Evolutionary conservation across 23 red algal species (phyloP).

Genomic region (Gracilaria gracilis): DNA sequence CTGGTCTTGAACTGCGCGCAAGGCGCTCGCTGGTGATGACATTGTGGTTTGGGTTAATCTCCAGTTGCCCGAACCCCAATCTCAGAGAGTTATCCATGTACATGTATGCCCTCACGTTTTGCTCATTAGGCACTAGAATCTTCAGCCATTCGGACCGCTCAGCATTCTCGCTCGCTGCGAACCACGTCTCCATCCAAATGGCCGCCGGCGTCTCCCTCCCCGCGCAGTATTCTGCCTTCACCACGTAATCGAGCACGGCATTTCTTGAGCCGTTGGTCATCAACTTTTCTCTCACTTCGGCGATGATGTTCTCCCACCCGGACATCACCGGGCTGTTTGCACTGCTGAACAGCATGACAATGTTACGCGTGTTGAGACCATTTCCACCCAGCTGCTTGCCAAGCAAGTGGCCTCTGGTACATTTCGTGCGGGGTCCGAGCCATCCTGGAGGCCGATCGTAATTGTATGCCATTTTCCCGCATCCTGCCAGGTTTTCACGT

Average conservation of each 20-base stretch:
- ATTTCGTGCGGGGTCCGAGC: background rate
- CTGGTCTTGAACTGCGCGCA: background rate
- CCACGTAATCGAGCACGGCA: background rate
- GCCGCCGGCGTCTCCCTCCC: background rate
- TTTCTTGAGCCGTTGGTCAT: background rate
- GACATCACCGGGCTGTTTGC: slow-evolving; percentile 9
- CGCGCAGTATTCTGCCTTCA: background rate
- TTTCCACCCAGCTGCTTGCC: background rate
- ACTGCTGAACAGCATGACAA: slow-evolving; percentile 8
- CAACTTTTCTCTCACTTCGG: background rate
- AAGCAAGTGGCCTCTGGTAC: background rate
- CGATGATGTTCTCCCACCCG: slow-evolving; percentile 1
- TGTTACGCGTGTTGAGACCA: slow-evolving; percentile 12
- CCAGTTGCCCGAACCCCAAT: slow-evolving; percentile 6
- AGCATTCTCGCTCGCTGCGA: background rate
- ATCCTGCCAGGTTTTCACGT: background rate
- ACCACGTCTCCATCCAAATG: slow-evolving; percentile 3
- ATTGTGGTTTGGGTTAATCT: background rate
- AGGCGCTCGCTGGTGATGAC: background rate
- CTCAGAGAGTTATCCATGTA: background rate
- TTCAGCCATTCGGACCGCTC: background rate
- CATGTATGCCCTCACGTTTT: background rate
- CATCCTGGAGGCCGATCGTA: slow-evolving; percentile 2
- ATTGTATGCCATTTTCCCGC: slow-evolving; percentile 6
- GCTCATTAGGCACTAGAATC: background rate